These are phyloP conservation scores for Malassezia sp. DNA, from an alignment of 1,284 basidiomycete genomes.

Conservation along the genomic window DNA sequence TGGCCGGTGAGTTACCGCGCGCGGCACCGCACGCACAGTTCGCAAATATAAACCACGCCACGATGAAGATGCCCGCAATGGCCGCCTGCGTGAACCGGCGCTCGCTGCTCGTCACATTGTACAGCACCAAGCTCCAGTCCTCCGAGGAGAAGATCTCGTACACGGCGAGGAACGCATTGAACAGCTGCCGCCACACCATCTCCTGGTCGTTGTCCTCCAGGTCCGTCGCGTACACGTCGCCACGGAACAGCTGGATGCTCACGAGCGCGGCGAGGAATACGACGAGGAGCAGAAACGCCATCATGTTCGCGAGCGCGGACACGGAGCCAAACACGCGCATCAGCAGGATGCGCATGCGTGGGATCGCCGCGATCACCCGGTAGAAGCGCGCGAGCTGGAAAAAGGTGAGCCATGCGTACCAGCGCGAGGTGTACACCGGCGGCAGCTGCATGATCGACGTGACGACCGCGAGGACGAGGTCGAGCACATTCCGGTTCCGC, in stretches of 20 bases:
- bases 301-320: conserved; percentile 84
- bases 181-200: conserved; percentile 79
- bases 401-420: conserved; percentile 82
- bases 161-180: conserved; percentile 75
- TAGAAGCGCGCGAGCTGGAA: conserved; percentile 86
- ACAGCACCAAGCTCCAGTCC: conserved; percentile 82
- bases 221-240: conserved; percentile 56
- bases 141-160: conserved; percentile 90
- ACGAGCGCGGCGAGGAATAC: conserved; percentile 77
- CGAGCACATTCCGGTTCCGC: conserved; percentile 62
- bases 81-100: conserved; percentile 60
- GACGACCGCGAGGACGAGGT: conserved; percentile 67
- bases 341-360: conserved; percentile 56
- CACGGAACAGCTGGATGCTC: conserved; percentile 61
- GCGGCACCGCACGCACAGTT: too few relatives aligned
- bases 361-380: conserved; percentile 77
- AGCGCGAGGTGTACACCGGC: conserved; percentile 54
- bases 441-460: conserved; percentile 80
- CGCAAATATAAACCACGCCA: conserved; percentile 79
- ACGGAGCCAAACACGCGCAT: conserved; percentile 78
- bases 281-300: conserved; percentile 76
- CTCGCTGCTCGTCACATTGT: conserved; percentile 59
- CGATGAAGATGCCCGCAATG: conserved; percentile 65
- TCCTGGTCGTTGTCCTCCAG: conserved; percentile 45
- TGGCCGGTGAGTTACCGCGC: too few relatives aligned